phyloP scores from a whole-genome alignment of 169 alveolate species.

The Plasmodium inui region DNA sequence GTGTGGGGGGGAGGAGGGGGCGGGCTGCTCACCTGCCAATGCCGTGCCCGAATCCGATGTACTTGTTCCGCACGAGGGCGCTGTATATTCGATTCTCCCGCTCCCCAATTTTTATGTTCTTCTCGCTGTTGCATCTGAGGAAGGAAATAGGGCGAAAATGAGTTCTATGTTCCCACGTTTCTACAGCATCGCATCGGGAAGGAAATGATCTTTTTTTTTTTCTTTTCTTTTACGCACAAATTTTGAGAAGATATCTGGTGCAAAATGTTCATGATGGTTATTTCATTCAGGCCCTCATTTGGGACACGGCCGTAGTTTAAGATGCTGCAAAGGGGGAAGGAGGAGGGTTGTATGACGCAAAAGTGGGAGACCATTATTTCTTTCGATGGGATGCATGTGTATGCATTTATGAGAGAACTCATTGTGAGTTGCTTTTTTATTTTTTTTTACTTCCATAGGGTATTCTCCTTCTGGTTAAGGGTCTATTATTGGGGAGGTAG shows the following conservation, averaged over 20 bases:
- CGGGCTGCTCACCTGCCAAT: constrained; percentile 47
- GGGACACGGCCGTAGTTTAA: constrained; percentile 37
- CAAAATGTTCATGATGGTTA: constrained; percentile 57
- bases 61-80: constrained; percentile 54
- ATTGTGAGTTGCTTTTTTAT: background rate
- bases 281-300: constrained; percentile 64
- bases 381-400: background rate
- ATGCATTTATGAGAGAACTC: background rate
- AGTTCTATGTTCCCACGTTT: background rate
- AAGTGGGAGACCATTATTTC: background rate
- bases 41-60: constrained; percentile 75
- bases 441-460: constrained; percentile 54
- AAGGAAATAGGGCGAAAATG: background rate
- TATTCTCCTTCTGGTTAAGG: constrained; percentile 41
- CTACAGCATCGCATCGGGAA: background rate
- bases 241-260: constrained; percentile 63
- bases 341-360: background rate
- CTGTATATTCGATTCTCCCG: constrained; percentile 64
- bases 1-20: too few relatives aligned
- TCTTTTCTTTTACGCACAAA: constrained; percentile 29
- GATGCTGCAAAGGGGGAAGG: constrained; percentile 10
- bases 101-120: constrained; percentile 69
- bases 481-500: constrained; percentile 1
- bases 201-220: background rate
- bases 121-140: constrained; percentile 70